Conservation (phyloP, 306 rosid genomes). For the Fagus sylvatica region DNA sequence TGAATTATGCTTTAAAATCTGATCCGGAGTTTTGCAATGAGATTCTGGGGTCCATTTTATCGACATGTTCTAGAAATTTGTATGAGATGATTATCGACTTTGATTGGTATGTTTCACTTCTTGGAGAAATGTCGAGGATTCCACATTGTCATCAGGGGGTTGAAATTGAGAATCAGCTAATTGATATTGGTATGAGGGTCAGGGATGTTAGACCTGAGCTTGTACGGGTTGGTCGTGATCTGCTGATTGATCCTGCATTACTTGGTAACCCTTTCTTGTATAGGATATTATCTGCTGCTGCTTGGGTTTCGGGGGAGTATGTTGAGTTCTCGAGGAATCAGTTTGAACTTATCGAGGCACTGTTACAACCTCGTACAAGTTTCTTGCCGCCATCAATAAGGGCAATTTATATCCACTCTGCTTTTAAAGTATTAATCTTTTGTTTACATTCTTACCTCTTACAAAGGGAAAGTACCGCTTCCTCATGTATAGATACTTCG, state of each 20-base stretch:
- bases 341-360: conserved; percentile 85
- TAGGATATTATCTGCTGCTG: conserved; percentile 75
- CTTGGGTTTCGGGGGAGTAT: conserved; percentile 88
- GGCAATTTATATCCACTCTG: conserved; percentile 83
- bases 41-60: conserved; percentile 71
- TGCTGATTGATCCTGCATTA: conserved; percentile 95
- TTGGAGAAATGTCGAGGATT: conserved; percentile 84
- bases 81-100: conserved; percentile 82
- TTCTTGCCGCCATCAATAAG: conserved; percentile 74
- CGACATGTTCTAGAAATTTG: conserved; percentile 57
- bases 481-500: conserved; percentile 32
- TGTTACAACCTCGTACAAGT: conserved; percentile 84
- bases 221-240: conserved; percentile 68
- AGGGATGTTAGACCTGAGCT: conserved; percentile 83
- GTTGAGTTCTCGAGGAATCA: conserved; percentile 63
- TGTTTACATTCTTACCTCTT: conserved; percentile 56
- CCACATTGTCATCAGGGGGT: conserved; percentile 80
- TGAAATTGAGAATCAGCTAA: conserved; percentile 85
- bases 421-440: conserved; percentile 64
- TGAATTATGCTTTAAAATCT: conserved; percentile 76
- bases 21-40: conserved; percentile 80
- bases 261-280: conserved; percentile 75
- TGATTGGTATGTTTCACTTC: conserved; percentile 84
- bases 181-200: conserved; percentile 90
- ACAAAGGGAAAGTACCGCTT: conserved; percentile 34